phyloP scores from a whole-genome alignment of 441 rosid genomes.

The Rhodomyrtus psidioides region DNA sequence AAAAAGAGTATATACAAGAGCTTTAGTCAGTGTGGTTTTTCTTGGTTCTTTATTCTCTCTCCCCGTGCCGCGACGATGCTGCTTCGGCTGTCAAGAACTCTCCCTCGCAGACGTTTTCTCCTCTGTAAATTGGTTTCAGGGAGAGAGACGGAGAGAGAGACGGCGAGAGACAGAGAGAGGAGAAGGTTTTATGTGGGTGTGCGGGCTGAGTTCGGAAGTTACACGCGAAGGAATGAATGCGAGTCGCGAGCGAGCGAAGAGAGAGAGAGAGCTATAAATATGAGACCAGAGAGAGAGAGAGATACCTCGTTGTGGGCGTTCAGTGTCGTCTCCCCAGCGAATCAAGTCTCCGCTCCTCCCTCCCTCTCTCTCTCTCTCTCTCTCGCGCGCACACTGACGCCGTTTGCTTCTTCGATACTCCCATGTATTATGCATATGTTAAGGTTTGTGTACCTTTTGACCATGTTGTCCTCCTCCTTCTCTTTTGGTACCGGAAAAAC shows the following conservation, averaged over 20 bases:
- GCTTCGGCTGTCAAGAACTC: background rate
- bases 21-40: background rate
- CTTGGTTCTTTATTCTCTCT: background rate
- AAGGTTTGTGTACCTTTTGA: background rate
- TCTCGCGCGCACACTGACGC: background rate
- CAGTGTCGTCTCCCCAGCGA: background rate
- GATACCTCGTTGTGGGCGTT: background rate
- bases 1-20: background rate
- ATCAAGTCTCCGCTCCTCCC: background rate
- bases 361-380: background rate
- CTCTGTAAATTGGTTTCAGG: background rate
- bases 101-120: background rate
- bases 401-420: background rate
- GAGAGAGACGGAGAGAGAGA: background rate
- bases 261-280: background rate
- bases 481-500: background rate
- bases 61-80: background rate
- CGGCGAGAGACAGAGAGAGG: background rate
- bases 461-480: background rate
- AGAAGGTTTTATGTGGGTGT: background rate
- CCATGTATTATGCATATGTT: too few species aligned
- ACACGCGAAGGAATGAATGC: conserved; percentile 15
- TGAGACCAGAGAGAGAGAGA: background rate
- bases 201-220: conserved; percentile 16
- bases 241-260: background rate